Conservation (phyloP, 2,329 filamentous ascomycete species). For the Kalmusia sp. region DNA sequence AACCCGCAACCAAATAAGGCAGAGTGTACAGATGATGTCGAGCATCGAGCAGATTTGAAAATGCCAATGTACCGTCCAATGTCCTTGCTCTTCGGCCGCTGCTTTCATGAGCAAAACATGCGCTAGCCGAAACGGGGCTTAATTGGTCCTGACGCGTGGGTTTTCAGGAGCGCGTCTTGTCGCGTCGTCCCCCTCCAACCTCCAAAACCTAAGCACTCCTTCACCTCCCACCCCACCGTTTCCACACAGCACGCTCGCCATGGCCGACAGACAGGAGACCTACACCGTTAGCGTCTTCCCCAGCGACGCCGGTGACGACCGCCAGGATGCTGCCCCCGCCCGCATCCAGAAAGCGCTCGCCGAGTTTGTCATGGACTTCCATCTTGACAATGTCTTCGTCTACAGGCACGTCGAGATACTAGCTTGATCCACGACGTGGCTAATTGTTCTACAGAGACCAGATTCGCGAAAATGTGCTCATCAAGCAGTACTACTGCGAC, state of each 20-base stretch:
- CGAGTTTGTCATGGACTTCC: slow-evolving; percentile 91
- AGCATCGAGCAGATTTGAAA: no score
- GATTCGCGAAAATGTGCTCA: slow-evolving; percentile 89
- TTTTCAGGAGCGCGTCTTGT: slow-evolving; percentile 8
- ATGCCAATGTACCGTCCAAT: no score
- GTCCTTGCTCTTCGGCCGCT: no score
- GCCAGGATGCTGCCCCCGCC: slow-evolving; percentile 41
- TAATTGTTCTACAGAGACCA: slow-evolving; percentile 74
- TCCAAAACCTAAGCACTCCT: background rate
- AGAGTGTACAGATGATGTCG: no score
- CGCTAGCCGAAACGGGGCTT: background rate
- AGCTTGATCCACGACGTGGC: slow-evolving; percentile 11
- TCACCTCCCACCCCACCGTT: background rate
- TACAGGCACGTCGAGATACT: slow-evolving; percentile 68
- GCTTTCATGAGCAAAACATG: background rate
- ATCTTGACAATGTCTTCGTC: slow-evolving; percentile 91
- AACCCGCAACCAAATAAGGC: no score
- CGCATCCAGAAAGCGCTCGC: slow-evolving; percentile 78
- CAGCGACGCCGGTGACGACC: slow-evolving; percentile 45
- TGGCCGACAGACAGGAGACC: slow-evolving; percentile 77
- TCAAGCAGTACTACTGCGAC: slow-evolving; percentile 96
- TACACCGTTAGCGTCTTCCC: slow-evolving; percentile 84
- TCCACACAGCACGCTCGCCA: slow-evolving; percentile 13
- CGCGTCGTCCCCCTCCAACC: slow-evolving; percentile 8
- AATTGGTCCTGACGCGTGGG: background rate